phyloP scores from a whole-genome alignment of 352 stramenopile species.

The Pythium monospermum region DNA sequence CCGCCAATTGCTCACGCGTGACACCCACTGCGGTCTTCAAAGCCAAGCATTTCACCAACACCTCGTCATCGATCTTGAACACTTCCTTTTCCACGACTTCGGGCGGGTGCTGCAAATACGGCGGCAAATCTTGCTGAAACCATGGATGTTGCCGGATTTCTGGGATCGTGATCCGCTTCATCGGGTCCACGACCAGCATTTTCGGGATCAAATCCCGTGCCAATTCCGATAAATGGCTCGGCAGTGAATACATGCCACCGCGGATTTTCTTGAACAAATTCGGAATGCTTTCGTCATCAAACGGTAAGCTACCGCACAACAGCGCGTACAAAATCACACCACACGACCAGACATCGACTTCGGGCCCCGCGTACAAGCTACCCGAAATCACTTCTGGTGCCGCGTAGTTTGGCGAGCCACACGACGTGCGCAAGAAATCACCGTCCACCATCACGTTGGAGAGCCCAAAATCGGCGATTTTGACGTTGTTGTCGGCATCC shows the following conservation, averaged over 20 bases:
- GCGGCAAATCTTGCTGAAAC: slow-evolving; percentile 97
- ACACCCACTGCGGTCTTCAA: slow-evolving; percentile 45
- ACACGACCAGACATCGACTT: slow-evolving; percentile 99
- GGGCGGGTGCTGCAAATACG: slow-evolving; percentile 95
- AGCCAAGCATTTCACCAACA: slow-evolving; percentile 50
- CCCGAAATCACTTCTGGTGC: slow-evolving; percentile 98
- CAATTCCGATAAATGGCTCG: slow-evolving; percentile 94
- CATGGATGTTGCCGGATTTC: slow-evolving; percentile 98
- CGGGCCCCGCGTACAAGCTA: slow-evolving; percentile 96
- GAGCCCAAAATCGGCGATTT: slow-evolving; percentile 99
- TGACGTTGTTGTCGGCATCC: slow-evolving; percentile 99
- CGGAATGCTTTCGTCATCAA: slow-evolving; percentile 98
- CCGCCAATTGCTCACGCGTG: slow-evolving; percentile 52
- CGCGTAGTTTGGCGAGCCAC: slow-evolving; percentile 98
- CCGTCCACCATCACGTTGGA: slow-evolving; percentile 99
- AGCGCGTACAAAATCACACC: slow-evolving; percentile 99
- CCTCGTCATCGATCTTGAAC: slow-evolving; percentile 79
- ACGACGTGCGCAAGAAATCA: slow-evolving; percentile 98
- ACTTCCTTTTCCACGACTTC: slow-evolving; percentile 95
- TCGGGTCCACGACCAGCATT: slow-evolving; percentile 99
- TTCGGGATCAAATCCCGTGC: slow-evolving; percentile 96
- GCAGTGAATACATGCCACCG: slow-evolving; percentile 97
- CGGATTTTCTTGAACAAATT: slow-evolving; percentile 99
- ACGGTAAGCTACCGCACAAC: slow-evolving; percentile 97
- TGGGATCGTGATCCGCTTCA: slow-evolving; percentile 98